Evolutionary conservation across 2,329 filamentous ascomycete species (phyloP).

Genomic region (Nothopassalora personata): DNA sequence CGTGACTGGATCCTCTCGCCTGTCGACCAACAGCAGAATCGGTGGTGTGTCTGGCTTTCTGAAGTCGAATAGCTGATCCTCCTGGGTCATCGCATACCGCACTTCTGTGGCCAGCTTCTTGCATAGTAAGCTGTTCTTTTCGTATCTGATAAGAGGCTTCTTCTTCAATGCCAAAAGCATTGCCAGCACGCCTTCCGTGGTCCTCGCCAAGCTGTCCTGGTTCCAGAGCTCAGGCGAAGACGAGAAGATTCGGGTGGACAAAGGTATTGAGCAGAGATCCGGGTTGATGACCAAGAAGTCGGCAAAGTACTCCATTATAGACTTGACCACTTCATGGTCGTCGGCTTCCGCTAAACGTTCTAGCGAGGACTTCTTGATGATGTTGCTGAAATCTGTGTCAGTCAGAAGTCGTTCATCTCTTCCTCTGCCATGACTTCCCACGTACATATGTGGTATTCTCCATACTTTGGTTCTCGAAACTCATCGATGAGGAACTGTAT

Average conservation of each 20-base stretch:
- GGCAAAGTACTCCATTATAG: slow-evolving; percentile 92
- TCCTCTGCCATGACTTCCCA: slow-evolving; percentile 1
- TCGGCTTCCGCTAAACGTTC: slow-evolving; percentile 94
- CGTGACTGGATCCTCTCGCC: slow-evolving; percentile 90
- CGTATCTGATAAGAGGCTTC: slow-evolving; percentile 88
- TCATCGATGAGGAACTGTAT: slow-evolving; percentile 94
- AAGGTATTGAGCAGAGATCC: slow-evolving; percentile 54
- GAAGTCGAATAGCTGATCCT: slow-evolving; percentile 95
- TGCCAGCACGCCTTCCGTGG: slow-evolving; percentile 81
- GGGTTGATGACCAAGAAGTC: slow-evolving; percentile 95
- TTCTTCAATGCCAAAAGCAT: slow-evolving; percentile 88
- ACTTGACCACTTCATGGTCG: slow-evolving; percentile 92
- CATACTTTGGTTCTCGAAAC: slow-evolving; percentile 90
- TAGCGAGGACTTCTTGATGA: slow-evolving; percentile 91
- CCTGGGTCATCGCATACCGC: slow-evolving; percentile 87
- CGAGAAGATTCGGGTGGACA: slow-evolving; percentile 29
- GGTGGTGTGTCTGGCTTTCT: slow-evolving; percentile 90
- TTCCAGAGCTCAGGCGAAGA: slow-evolving; percentile 77
- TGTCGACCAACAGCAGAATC: slow-evolving; percentile 82
- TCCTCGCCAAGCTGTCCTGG: slow-evolving; percentile 75
- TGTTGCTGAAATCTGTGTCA: slow-evolving; percentile 78
- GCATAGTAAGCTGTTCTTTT: slow-evolving; percentile 81
- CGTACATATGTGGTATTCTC: slow-evolving; percentile 83
- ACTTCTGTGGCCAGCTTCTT: slow-evolving; percentile 93
- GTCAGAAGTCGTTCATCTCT: slow-evolving; percentile 25